Evolutionary conservation across 257 asterid species (phyloP), one percentile per base, ranked within the genome.

Genomic region (Anisodus acutangulus): DNA sequence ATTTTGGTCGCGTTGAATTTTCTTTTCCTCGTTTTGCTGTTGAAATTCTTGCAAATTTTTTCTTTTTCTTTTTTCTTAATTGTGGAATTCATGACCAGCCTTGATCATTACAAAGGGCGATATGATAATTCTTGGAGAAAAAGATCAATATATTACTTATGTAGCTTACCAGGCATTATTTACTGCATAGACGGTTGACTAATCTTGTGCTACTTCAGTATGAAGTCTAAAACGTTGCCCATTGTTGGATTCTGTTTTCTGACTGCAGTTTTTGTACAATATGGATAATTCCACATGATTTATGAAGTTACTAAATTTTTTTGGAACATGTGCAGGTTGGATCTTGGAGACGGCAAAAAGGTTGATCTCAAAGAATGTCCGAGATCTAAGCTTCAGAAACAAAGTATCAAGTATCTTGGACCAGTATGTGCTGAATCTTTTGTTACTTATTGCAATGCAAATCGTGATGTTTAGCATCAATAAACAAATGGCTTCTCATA

Each of bases 301-400:
- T 81, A 60, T 57, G 72, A 41, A 41, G 60, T 62, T 11, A 15
- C 22, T 53, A 79, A 79, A 41, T 22, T 82, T 60, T 62, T 26
- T 67, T 47, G 79, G 71, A 41, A 70, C 84, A 66, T 85, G 60
- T 85, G 68, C 91, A 96, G 99, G 99, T 87, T 96, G 91, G 98
- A 96, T 92, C 86, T 96, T 89, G 99, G 99, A 87, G 98, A 96
- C 54, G 98, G 99, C 81, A 94, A 85, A 85, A 97, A 92, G 58
- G 93, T 94, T 80, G 95, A 93, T 87, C 98, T 93, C 47, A 88
- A 89, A 85, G 94, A 92, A 88, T 94, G 97, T 86, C 95, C 98
- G 4, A 89, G 95, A 85, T 88, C 94, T 45, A 92, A 91, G 93
- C 98, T 96, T 80, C 97, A 97, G 76, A 85, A 91, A 41, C 99